phyloP scores from a whole-genome alignment of 2,329 filamentous ascomycete genomes.

The Aotearoamyces nothofagi region DNA sequence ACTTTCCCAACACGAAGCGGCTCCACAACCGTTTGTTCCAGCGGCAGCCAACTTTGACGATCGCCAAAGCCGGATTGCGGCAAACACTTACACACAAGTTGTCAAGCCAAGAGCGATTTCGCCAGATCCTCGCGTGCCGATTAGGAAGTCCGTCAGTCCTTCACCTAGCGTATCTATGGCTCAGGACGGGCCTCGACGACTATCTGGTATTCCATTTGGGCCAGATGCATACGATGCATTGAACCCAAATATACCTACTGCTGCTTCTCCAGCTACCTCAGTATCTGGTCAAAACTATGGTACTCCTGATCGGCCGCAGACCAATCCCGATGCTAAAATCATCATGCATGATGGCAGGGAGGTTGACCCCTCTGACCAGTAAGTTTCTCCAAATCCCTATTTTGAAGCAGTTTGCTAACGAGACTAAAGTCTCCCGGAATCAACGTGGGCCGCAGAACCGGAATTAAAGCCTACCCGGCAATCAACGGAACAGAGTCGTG shows the following conservation, averaged over 20 bases:
- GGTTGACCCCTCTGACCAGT: conserved; percentile 71
- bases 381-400: conserved; percentile 44
- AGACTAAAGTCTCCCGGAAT: conserved; percentile 54
- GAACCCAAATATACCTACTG: conserved; percentile 37
- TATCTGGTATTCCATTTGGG: conserved; percentile 53
- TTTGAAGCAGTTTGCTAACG: conserved; percentile 20
- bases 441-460: conserved; percentile 65
- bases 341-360: conserved; percentile 62
- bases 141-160: conserved; percentile 62
- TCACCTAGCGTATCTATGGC: conserved; percentile 34
- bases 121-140: conserved; percentile 22
- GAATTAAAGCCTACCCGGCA: conserved; percentile 23
- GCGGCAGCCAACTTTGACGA: conserved; percentile 14
- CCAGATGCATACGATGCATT: conserved; percentile 63
- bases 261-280: conserved; percentile 11
- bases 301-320: conserved; percentile 10
- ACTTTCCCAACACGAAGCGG: conserved; percentile 13
- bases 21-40: conserved; percentile 10
- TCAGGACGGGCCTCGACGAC: conserved; percentile 27
- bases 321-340: conserved; percentile 50
- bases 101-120: conserved; percentile 15
- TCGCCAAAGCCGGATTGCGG: conserved; percentile 17
- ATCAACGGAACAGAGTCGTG: conserved; percentile 32
- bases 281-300: conserved; percentile 15
- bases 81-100: conserved; percentile 28